Conservation (phyloP, 2,329 filamentous ascomycete genomes). For the Conoideocrella luteorostrata region DNA sequence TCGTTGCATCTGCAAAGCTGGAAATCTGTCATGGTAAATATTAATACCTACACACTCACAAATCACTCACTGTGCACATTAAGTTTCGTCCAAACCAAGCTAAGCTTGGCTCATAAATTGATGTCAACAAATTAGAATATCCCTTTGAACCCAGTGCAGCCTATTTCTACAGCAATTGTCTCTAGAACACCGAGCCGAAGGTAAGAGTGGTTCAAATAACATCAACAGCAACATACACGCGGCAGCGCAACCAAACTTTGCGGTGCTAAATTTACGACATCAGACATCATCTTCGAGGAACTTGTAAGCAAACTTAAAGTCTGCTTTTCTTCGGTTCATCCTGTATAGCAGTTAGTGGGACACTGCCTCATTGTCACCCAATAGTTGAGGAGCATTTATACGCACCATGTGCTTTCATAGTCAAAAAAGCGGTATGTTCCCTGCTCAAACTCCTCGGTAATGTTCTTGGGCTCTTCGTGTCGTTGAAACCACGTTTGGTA, state of each 20-base stretch:
- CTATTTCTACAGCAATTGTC: constrained; percentile 2
- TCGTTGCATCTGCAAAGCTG: too few relatives aligned
- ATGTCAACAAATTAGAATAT: too few relatives aligned
- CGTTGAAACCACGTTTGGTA: constrained; percentile 99
- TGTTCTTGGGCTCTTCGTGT: constrained; percentile 96
- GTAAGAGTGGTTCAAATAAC: neutral
- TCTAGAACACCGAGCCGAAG: constrained; percentile 5
- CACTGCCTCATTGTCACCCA: too few relatives aligned
- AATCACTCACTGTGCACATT: too few relatives aligned
- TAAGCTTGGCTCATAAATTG: too few relatives aligned
- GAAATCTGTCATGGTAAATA: too few relatives aligned
- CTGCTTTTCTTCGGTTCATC: constrained; percentile 97
- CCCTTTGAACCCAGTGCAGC: constrained; percentile 1
- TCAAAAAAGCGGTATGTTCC: constrained; percentile 99
- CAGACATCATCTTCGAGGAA: constrained; percentile 93
- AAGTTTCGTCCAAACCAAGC: too few relatives aligned
- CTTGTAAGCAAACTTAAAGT: constrained; percentile 98
- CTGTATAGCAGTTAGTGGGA: constrained; percentile 40
- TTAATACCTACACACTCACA: too few relatives aligned
- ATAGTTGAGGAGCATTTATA: neutral
- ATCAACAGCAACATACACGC: constrained; percentile 5
- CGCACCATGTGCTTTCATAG: constrained; percentile 97
- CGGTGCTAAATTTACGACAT: too few relatives aligned
- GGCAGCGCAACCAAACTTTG: neutral
- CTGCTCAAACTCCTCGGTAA: constrained; percentile 98